Base-by-base conservation (phyloP, 768 basidiomycete species). In the Xerocomus brunneocitrinus region DNA sequence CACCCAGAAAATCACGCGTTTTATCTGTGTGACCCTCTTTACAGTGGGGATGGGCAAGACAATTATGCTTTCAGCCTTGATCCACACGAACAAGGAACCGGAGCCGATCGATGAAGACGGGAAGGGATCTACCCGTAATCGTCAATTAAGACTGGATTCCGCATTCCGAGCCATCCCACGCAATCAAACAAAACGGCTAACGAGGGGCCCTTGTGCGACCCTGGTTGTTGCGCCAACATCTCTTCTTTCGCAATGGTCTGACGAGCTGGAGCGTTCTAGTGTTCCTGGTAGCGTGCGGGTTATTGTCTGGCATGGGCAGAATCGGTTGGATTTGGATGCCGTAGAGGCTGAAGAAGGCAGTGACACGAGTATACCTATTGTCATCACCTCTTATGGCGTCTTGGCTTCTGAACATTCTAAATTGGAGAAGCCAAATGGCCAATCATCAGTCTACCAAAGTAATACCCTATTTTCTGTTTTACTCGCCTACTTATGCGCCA, bases 11-110 rank as follows among this genome's bases (percentile, higher is more conserved):
- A 39, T 46, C 42, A 47, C 36, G n/a, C 22, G 16, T 24, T 52
- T 9, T 34, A 36, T 40, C 48, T 12, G 56, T 28, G 13, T 59
- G 43, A 53, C 47, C 30, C 25, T 51, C 54, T 49, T 57, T 10
- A 40, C 49, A 91, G 90, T 94, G 91, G 91, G 91, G n/a, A 88
- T 95, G 83, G 92, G 92, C 7, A 95, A 95, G 73, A 92, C 91
- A 1, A 93, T 94, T 58, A 94, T 94, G 90, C 69, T 97, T 32
- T 90, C 93, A 2, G 84, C 91, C 9, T 80, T 97, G 48, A 88
- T 97, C 25, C 93, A 95, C 57, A 84, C 82, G 10, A 91, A 87
- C 58, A 80, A 77, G 43, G 79, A 73, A 5, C 69, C 75, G 4
- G 76, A 82, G 22, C 63, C 72, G 19, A 58, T 71, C 10, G 60